Base-by-base conservation (phyloP, 768 basidiomycete genomes). In the Harrya chromipes region DNA sequence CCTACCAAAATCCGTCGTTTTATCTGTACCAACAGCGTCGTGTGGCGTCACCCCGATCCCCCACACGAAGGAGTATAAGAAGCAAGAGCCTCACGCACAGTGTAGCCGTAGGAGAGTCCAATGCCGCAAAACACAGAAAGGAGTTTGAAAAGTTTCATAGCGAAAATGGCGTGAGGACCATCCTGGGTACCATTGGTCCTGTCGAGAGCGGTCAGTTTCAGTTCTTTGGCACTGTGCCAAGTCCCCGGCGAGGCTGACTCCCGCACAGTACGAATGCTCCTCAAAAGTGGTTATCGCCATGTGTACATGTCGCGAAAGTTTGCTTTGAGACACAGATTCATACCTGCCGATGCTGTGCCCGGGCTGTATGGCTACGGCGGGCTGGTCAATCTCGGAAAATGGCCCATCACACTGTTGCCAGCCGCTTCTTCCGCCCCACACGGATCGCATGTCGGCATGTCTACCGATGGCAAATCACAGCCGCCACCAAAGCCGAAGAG, bases 241-340 rank as follows among this genome's bases (percentile, higher is more conserved):
- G 1, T 29, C 29, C 27, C 29, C 14, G 16, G 29, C 6, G 16
- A 33, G 21, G 20, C 20, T 40, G 39, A 47, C 26, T 44, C 40
- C 19, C 38, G 16, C 19, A 0, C 59, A 92, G 92, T 94, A 1
- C 83, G 89, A 17, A 99, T 97, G 94, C 79, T 97, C 34, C 75
- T 99, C 52, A 95, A 92, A 69, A 79, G 82, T 16, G 94, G 97
- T 16, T 87, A 98, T 68, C 78, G 92, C 13, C 85, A 94, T 60
- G 94, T 97, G 43, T 99, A 99, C 70, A 87, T 99, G 50, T 97
- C 94, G 12, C 81, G 97, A 47, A 86, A 87, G 63, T 99, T 98
- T 62, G 97, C 97, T 2, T 72, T 84, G 53, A 79, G 83, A 56
- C 82, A 97, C 64, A 87, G 85, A 2, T 92, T 99, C 66, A 88